Percentiles rank a stretch among this genome's conserved stretches.
phyloP scores from a whole-genome alignment of 208 protist species.

The Herpetomonas tarakana region DNA sequence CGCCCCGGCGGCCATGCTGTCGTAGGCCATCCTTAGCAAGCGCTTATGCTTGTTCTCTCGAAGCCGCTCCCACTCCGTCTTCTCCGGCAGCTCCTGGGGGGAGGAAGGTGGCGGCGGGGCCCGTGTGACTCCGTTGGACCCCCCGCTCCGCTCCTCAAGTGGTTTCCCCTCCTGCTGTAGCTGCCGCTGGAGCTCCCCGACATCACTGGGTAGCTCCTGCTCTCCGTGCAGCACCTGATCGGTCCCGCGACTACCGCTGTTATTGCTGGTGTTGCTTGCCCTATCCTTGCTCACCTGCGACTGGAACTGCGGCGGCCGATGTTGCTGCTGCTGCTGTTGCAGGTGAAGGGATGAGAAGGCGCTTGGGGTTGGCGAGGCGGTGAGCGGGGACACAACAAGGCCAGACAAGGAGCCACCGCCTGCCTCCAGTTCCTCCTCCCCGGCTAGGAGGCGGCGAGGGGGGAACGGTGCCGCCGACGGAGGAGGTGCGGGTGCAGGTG shows the following conservation, averaged over 20 bases:
- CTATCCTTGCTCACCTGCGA: not conserved
- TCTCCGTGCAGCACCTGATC: not conserved
- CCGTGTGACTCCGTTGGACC: too few relatives aligned
- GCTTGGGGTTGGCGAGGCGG: not conserved
- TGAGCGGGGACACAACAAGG: not conserved
- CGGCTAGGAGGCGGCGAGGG: too few relatives aligned
- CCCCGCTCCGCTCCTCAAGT: too few relatives aligned
- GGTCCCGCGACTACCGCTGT: not conserved
- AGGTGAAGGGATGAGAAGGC: not conserved
- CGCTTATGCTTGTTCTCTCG: constrained; percentile 48
- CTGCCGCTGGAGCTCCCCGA: not conserved
- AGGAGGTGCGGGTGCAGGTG: too few relatives aligned
- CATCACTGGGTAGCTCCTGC: not conserved
- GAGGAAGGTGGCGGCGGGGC: too few relatives aligned
- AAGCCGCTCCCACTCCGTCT: constrained; percentile 38
- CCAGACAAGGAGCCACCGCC: not conserved
- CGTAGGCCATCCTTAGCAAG: constrained; percentile 73
- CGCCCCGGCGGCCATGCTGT: constrained; percentile 41
- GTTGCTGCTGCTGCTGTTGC: not conserved
- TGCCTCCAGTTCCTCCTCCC: not conserved
- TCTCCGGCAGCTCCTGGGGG: not conserved
- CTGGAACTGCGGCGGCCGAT: not conserved
- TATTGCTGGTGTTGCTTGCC: not conserved
- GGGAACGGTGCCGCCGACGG: too few relatives aligned
- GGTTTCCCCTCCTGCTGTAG: not conserved